Base-by-base conservation (phyloP, 2,329 filamentous ascomycete species). In the Davidsoniella australis region DNA sequence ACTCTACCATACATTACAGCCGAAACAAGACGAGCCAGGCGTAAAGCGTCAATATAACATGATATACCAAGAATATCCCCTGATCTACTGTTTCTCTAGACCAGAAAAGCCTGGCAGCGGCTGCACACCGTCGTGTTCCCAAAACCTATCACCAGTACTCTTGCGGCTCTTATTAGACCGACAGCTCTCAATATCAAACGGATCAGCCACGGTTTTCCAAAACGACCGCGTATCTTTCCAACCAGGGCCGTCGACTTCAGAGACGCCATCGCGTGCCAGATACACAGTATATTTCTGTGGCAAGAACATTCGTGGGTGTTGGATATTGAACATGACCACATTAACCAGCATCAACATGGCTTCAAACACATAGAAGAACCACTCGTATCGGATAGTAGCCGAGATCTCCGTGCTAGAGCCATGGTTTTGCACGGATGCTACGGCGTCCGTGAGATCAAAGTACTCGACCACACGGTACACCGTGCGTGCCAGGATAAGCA, bases 321-420 rank as follows among this genome's bases (percentile, higher is more conserved):
- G 61, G 2, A 64, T 38, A 52, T 75, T 77, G 58, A 72, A 64
- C 55, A 77, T 56, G 29, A 64, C 58, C 8, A 63, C 63, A 55
- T 77, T 77, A 41, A 56, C 39, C 1, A 76, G 55, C 74, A 77
- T 77, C 10, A 75, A 58, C 0, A 57, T 54, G 1, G 66, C 69
- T 60, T 78, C 74, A 51, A 77, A 77, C 17, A 76, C 64, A 56
- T 71, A 75, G 54, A 78, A 78, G 59, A 68, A 77, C 66, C 68
- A 73, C 58, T 78, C 73, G 54, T 75, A 71, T 18, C 71, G 65
- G n/a, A 76, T 52, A 18, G 74, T 60, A 0, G 70, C 66, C 9
- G 64, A 68, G 1, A 72, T 54, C 1, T 55, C 56, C 26, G 47
- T 55, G 3, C 61, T 59, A 36, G 68, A 65, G 44, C 67, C 61